Percentiles rank a stretch among this genome's conserved stretches.
phyloP scores from a whole-genome alignment of 2,329 filamentous ascomycete species.

The Monilinia aucupariae region DNA sequence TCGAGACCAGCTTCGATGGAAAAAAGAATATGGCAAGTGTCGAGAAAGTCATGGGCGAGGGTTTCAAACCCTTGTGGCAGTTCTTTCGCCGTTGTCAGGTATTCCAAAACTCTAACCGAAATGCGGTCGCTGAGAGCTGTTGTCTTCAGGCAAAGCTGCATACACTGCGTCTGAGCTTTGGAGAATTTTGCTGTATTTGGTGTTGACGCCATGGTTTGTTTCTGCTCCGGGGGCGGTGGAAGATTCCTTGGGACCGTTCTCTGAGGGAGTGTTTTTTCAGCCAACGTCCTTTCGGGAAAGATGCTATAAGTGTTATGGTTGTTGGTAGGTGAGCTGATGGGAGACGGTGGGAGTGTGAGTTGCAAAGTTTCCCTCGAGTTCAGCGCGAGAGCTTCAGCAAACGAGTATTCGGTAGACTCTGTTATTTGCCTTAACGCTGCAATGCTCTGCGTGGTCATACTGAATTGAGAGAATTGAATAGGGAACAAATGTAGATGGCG shows the following conservation, averaged over 20 bases:
- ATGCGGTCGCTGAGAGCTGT: conserved; percentile 58
- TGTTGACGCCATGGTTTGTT: not conserved
- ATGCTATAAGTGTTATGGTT: conserved; percentile 1
- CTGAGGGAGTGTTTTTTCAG: not conserved
- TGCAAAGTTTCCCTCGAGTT: conserved; percentile 4
- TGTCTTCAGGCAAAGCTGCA: conserved; percentile 52
- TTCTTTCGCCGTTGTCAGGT: conserved; percentile 51
- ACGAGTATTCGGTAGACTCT: conserved; percentile 11
- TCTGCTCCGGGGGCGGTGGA: not conserved
- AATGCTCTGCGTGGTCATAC: conserved; percentile 8
- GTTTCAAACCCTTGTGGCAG: conserved; percentile 51
- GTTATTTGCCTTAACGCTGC: conserved; percentile 3
- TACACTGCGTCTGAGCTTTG: conserved; percentile 26
- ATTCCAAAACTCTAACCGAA: conserved; percentile 60
- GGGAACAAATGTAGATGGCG: not conserved
- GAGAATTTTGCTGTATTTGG: conserved; percentile 9
- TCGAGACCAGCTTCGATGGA: conserved; percentile 61
- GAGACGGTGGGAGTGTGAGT: not conserved
- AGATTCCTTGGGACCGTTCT: not conserved
- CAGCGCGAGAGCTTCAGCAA: conserved; percentile 8
- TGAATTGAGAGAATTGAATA: not conserved
- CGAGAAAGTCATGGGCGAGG: conserved; percentile 61
- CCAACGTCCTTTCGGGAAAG: not conserved
- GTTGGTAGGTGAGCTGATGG: not conserved
- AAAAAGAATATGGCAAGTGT: conserved; percentile 60